phyloP scores from a whole-genome alignment of 2,329 filamentous ascomycete genomes.

The Coniella lustricola region DNA sequence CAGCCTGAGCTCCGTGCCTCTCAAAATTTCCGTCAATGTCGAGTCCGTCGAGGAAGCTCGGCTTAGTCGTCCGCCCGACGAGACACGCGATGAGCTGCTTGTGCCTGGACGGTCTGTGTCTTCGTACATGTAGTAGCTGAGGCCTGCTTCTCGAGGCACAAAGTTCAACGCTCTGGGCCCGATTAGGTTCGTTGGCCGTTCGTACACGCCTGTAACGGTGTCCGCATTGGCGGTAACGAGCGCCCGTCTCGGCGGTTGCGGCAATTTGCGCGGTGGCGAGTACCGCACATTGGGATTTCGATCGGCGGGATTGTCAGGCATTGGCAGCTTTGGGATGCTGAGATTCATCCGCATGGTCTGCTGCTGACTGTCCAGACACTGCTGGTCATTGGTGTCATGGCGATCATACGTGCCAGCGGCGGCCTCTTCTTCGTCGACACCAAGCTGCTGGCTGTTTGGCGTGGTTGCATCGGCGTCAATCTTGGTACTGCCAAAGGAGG shows the following conservation, averaged over 20 bases:
- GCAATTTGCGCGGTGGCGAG: constrained; percentile 15
- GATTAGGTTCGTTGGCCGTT: neutral
- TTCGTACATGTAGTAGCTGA: constrained; percentile 13
- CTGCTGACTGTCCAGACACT: neutral
- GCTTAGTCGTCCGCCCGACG: constrained; percentile 15
- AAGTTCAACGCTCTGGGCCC: neutral
- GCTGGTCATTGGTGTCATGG: constrained; percentile 9
- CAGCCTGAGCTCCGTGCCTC: constrained; percentile 45
- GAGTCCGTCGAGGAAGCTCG: constrained; percentile 35
- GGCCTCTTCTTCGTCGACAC: neutral
- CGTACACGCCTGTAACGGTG: neutral
- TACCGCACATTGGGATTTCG: neutral
- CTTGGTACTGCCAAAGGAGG: neutral
- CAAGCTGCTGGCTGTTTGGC: neutral
- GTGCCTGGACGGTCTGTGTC: constrained; percentile 10
- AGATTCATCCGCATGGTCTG: neutral
- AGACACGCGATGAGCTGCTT: constrained; percentile 4
- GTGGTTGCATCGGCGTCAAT: neutral
- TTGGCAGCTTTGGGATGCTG: neutral
- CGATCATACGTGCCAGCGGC: neutral
- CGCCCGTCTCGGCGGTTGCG: constrained; percentile 14
- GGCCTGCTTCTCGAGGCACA: constrained; percentile 3
- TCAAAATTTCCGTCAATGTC: constrained; percentile 44
- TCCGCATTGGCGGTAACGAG: constrained; percentile 9
- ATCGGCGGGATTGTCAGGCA: constrained; percentile 9